Conservation (phyloP, 495 filamentous ascomycete species). For the Daldinia grandis region DNA sequence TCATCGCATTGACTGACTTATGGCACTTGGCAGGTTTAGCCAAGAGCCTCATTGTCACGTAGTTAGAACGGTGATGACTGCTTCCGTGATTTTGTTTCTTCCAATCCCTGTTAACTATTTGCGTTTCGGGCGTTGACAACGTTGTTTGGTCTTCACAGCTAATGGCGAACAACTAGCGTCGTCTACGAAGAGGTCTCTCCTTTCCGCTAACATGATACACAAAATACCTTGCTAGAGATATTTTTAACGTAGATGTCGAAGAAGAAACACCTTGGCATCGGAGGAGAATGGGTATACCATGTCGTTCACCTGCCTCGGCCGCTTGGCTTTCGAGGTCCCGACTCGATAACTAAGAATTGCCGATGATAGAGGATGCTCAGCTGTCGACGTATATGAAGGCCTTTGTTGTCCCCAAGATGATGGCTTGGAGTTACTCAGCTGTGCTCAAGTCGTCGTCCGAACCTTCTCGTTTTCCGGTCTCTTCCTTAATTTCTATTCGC, state of each 20-base stretch:
- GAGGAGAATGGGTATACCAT: conserved; percentile 29
- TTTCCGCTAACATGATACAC: conserved; percentile 31
- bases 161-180: conserved; percentile 24
- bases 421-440: conserved; percentile 48
- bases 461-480: conserved; percentile 41
- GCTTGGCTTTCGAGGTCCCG: conserved; percentile 41
- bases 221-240: conserved; percentile 36
- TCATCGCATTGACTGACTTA: conserved; percentile 38
- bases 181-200: conserved; percentile 21
- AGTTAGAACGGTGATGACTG: conserved; percentile 24
- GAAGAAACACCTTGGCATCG: conserved; percentile 43
- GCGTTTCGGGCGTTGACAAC: conserved; percentile 45
- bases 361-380: conserved; percentile 17
- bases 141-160: conserved; percentile 36
- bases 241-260: conserved; percentile 38
- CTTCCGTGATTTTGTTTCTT: conserved; percentile 29
- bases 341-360: conserved; percentile 24
- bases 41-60: conserved; percentile 43
- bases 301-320: conserved; percentile 24
- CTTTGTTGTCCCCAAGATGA: conserved; percentile 36
- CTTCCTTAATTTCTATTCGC: conserved; percentile 37
- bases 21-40: conserved; percentile 46
- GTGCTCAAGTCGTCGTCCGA: conserved; percentile 47
- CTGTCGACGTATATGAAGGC: conserved; percentile 46
- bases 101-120: conserved; percentile 24